Percentiles rank a stretch among this genome's conserved stretches.
Evolutionary conservation across 108 stramenopile species (phyloP).

Genomic region (Cyclostephanos invisitatus): DNA sequence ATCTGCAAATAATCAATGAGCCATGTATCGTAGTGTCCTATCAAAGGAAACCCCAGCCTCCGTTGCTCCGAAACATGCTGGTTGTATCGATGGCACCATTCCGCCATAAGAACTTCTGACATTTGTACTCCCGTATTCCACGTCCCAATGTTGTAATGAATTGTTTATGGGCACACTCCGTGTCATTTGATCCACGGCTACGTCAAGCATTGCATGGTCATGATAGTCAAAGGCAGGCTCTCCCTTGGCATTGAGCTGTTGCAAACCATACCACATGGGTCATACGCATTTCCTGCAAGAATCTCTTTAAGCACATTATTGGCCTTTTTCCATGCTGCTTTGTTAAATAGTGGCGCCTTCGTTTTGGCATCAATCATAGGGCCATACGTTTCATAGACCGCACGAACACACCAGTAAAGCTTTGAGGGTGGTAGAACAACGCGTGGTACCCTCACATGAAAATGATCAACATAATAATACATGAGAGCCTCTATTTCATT

Average conservation of each 20-base stretch:
- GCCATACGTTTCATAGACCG: too few relatives aligned
- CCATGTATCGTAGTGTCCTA: slow-evolving; percentile 38
- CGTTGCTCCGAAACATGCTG: slow-evolving; percentile 17
- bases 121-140: slow-evolving; percentile 35
- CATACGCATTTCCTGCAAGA: slow-evolving; percentile 21
- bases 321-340: too few relatives aligned
- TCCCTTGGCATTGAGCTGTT: slow-evolving; percentile 18
- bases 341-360: too few relatives aligned
- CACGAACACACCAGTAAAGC: too few relatives aligned
- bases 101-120: slow-evolving; percentile 17
- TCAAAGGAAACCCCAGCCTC: slow-evolving; percentile 19
- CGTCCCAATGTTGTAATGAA: slow-evolving; percentile 21
- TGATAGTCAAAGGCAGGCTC: slow-evolving; percentile 7
- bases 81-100: slow-evolving; percentile 31
- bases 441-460: not conserved
- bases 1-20: slow-evolving; percentile 36
- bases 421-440: not conserved
- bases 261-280: slow-evolving; percentile 32
- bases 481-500: too few relatives aligned
- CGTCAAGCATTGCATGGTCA: slow-evolving; percentile 32
- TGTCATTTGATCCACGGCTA: slow-evolving; percentile 27
- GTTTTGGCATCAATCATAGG: too few relatives aligned
- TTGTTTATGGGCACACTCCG: slow-evolving; percentile 30
- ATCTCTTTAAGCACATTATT: too few relatives aligned
- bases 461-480: too few relatives aligned